These are phyloP conservation scores for Lactarius akahatsu DNA, from an alignment of 768 basidiomycete species.

Conservation along the genomic window DNA sequence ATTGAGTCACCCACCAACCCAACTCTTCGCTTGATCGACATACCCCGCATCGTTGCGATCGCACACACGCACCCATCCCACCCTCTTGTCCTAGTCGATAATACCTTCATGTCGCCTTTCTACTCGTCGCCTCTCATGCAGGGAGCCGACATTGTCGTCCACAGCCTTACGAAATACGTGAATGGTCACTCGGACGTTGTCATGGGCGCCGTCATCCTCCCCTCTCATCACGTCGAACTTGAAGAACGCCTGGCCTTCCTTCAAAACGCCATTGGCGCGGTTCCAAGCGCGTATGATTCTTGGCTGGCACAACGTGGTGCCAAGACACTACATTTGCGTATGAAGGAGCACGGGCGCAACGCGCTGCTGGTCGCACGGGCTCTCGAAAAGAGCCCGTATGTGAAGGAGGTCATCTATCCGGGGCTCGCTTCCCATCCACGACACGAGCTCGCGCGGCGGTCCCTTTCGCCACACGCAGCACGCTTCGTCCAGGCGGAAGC, in stretches of 20 bases:
- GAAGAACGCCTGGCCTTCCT: conserved; percentile 71
- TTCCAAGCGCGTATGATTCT: conserved; percentile 82
- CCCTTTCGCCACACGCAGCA: conserved; percentile 67
- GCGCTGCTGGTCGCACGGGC: conserved; percentile 72
- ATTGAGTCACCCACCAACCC: conserved; percentile 96
- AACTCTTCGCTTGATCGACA: conserved; percentile 81
- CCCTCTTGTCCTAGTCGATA: conserved; percentile 88
- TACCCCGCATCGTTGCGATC: conserved; percentile 65
- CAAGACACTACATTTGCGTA: conserved; percentile 88
- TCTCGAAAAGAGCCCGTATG: conserved; percentile 53
- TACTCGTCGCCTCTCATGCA: conserved; percentile 84
- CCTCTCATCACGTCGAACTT: conserved; percentile 50
- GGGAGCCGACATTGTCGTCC: conserved; percentile 83
- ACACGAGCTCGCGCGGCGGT: conserved; percentile 59
- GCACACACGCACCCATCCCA: conserved; percentile 58
- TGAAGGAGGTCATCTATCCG: conserved; percentile 86
- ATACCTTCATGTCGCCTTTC: conserved; percentile 92
- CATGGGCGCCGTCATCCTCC: conserved; percentile 81
- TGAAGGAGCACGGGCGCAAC: conserved; percentile 83
- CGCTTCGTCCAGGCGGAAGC: conserved; percentile 52
- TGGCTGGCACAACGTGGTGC: conserved; percentile 89
- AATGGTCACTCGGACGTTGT: conserved; percentile 94
- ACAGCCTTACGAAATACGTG: conserved; percentile 86
- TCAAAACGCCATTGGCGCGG: conserved; percentile 84
- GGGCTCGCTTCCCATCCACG: conserved; percentile 69